Percentiles rank a stretch among this genome's conserved stretches.
phyloP scores from a whole-genome alignment of 192 early-diverging fungal species.

The Mortierella antarctica region DNA sequence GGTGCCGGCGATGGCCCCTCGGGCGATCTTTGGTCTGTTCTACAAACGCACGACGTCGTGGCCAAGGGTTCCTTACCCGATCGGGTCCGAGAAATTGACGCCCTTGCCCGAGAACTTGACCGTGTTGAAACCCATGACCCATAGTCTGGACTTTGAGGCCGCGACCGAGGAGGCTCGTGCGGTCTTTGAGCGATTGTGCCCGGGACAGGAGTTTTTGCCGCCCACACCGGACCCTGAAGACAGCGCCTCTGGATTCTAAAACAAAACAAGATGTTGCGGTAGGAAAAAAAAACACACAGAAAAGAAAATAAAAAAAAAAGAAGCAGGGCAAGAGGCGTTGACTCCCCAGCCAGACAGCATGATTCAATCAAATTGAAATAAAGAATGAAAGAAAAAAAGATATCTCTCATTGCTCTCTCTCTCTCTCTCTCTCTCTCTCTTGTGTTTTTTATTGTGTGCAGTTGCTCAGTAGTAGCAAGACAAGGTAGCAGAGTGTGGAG shows the following conservation, averaged over 20 bases:
- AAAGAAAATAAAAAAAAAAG: background rate
- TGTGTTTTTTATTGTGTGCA: no score
- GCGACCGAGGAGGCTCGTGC: slow-evolving; percentile 58
- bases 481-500: no score
- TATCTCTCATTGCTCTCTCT: no score
- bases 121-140: slow-evolving; percentile 56
- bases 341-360: background rate
- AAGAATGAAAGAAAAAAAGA: background rate
- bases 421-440: no score
- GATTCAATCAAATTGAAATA: background rate
- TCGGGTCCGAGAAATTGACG: slow-evolving; percentile 42
- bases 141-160: slow-evolving; percentile 56
- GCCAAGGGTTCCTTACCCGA: slow-evolving; percentile 24
- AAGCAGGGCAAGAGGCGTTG: background rate
- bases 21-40: slow-evolving; percentile 54
- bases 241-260: slow-evolving; percentile 19
- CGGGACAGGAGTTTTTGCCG: slow-evolving; percentile 62
- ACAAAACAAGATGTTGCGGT: background rate
- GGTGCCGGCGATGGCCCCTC: slow-evolving; percentile 16
- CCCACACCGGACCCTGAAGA: slow-evolving; percentile 55
- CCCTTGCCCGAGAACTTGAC: slow-evolving; percentile 59
- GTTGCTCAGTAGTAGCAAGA: no score
- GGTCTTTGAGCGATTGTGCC: slow-evolving; percentile 52
- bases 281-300: background rate
- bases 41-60: slow-evolving; percentile 56